phyloP scores from a whole-genome alignment of 1,284 basidiomycete species.

The Ustilago trichophora region DNA sequence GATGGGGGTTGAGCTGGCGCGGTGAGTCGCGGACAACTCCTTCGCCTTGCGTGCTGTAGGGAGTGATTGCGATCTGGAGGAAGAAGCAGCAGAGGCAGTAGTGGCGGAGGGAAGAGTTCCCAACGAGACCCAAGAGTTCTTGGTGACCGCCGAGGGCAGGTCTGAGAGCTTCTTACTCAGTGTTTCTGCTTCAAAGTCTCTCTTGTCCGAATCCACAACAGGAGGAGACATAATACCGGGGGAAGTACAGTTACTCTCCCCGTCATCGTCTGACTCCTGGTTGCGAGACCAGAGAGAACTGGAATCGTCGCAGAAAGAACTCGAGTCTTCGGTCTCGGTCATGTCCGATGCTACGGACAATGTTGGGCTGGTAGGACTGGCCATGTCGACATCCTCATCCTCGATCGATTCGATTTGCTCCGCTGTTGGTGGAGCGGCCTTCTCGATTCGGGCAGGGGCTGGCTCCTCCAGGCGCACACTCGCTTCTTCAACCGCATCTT shows the following conservation, averaged over 20 bases:
- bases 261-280: constrained; percentile 13
- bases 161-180: constrained; percentile 29
- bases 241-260: constrained; percentile 29
- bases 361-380: constrained; percentile 24
- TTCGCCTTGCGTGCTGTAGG: constrained; percentile 2
- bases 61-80: constrained; percentile 25
- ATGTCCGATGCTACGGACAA: constrained; percentile 11
- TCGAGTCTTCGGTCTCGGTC: constrained; percentile 15
- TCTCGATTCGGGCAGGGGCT: constrained; percentile 27
- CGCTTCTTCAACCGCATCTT: constrained; percentile 28
- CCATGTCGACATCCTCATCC: constrained; percentile 4
- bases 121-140: constrained; percentile 11
- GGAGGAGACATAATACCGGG: constrained; percentile 30
- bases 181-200: constrained; percentile 9
- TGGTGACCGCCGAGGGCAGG: constrained; percentile 2
- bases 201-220: constrained; percentile 4
- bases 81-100: constrained; percentile 1
- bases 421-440: too few relatives aligned
- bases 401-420: background rate
- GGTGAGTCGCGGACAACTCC: constrained; percentile 3
- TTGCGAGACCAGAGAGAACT: constrained; percentile 40
- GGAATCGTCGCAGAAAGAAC: constrained; percentile 31
- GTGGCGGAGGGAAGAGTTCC: constrained; percentile 19
- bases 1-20: constrained; percentile 8
- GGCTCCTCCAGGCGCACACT: constrained; percentile 32